Conservation (phyloP, 805 yeast genomes). For the Candida quercuum region DNA sequence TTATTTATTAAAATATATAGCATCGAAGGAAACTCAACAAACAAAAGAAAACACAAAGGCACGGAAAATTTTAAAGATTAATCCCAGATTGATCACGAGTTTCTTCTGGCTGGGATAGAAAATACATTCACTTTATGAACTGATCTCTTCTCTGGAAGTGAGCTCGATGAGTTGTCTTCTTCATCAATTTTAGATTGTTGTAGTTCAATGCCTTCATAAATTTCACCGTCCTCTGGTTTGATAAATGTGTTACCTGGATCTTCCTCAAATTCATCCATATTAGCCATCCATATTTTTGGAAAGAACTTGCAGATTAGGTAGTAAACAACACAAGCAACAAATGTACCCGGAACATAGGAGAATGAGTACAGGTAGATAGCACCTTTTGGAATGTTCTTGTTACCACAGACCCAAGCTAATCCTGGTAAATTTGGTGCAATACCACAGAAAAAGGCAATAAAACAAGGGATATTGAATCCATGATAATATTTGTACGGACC, state of each 20-base stretch:
- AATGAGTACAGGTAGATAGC: conserved; percentile 58
- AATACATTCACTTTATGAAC: too few relatives aligned
- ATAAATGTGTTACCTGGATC: conserved; percentile 18
- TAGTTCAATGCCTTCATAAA: conserved; percentile 12
- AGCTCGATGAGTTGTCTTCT: too few relatives aligned
- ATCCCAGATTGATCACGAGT: too few relatives aligned
- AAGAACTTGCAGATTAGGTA: conserved; percentile 37
- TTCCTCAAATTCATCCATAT: conserved; percentile 14
- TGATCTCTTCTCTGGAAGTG: too few relatives aligned
- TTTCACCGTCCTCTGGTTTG: conserved; percentile 9
- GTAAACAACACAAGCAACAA: conserved; percentile 44
- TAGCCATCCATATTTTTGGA: conserved; percentile 31
- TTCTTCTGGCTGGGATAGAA: too few relatives aligned
- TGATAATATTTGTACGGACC: conserved; percentile 48
- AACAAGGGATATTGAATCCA: conserved; percentile 80
- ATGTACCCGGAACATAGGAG: conserved; percentile 54
- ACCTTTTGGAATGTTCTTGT: conserved; percentile 60
- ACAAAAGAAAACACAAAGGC: too few relatives aligned
- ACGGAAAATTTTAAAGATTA: too few relatives aligned
- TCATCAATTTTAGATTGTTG: too few relatives aligned
- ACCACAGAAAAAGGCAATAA: conserved; percentile 49
- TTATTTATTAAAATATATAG: too few relatives aligned
- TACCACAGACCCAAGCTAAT: conserved; percentile 48
- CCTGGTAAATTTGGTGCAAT: conserved; percentile 35
- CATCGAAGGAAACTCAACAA: too few relatives aligned